Conservation (phyloP, 768 basidiomycete species). For the Xerocomellus amylosporus region DNA sequence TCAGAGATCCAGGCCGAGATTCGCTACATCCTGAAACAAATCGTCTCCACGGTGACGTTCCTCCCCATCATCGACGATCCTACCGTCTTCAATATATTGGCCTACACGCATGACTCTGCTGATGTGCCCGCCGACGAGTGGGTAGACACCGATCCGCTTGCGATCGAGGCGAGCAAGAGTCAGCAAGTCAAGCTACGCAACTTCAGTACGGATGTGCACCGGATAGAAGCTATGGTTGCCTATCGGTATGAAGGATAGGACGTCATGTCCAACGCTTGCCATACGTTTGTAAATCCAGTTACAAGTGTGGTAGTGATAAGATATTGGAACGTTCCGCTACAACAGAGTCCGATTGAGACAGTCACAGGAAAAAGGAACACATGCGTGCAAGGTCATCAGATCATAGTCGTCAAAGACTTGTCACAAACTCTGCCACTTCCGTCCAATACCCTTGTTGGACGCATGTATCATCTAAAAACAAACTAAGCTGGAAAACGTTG, state of each 20-base stretch:
- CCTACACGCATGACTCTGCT: slow-evolving; percentile 89
- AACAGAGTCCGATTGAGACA: background rate
- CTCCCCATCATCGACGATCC: slow-evolving; percentile 93
- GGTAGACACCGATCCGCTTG: slow-evolving; percentile 91
- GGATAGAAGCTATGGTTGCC: slow-evolving; percentile 96
- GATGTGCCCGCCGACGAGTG: slow-evolving; percentile 92
- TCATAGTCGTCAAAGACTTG: slow-evolving; percentile 19
- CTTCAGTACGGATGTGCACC: slow-evolving; percentile 97
- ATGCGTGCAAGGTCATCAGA: background rate
- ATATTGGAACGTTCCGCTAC: background rate
- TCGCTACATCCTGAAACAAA: slow-evolving; percentile 96
- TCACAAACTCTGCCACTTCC: slow-evolving; percentile 49
- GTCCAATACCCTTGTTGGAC: slow-evolving; percentile 54
- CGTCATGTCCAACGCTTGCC: background rate
- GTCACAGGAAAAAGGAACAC: background rate
- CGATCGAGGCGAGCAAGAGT: slow-evolving; percentile 90
- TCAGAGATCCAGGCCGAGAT: slow-evolving; percentile 96
- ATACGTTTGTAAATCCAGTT: background rate
- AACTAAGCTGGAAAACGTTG: background rate
- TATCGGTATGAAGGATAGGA: slow-evolving; percentile 84
- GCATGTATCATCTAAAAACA: slow-evolving; percentile 50
- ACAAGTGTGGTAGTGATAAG: background rate
- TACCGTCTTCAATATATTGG: slow-evolving; percentile 96
- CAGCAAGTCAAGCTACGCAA: slow-evolving; percentile 92
- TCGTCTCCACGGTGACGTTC: slow-evolving; percentile 95